Evolutionary conservation across 805 yeast species (phyloP).

Genomic region (Saccharomycopsis capsularis): DNA sequence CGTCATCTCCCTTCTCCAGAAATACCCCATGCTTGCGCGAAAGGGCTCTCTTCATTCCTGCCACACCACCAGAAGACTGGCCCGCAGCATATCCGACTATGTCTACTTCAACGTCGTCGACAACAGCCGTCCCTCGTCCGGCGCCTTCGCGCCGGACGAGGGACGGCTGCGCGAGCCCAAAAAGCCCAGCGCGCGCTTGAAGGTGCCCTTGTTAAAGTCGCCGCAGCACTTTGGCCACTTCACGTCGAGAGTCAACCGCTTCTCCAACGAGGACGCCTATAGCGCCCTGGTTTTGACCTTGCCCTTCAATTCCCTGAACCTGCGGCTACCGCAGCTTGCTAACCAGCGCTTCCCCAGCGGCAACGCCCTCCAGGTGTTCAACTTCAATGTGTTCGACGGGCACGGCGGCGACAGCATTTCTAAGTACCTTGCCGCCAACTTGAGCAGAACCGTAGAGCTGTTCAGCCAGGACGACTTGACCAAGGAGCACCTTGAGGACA

Average conservation of each 20-base stretch:
- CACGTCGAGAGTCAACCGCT: slow-evolving; percentile 66
- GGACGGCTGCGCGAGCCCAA: too few species aligned
- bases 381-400: slow-evolving; percentile 81
- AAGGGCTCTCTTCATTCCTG: too few species aligned
- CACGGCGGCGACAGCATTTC: slow-evolving; percentile 87
- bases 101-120: too few species aligned
- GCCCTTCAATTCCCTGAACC: slow-evolving; percentile 28
- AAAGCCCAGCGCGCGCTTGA: slow-evolving; percentile 17
- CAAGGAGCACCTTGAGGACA: slow-evolving; percentile 32
- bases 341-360: slow-evolving; percentile 20
- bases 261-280: slow-evolving; percentile 75
- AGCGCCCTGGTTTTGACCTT: slow-evolving; percentile 54
- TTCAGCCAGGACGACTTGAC: slow-evolving; percentile 28
- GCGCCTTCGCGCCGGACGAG: too few species aligned
- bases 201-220: slow-evolving; percentile 38
- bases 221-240: slow-evolving; percentile 76
- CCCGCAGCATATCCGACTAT: too few species aligned
- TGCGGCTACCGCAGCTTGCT: slow-evolving; percentile 24
- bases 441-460: slow-evolving; percentile 48
- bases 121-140: too few species aligned
- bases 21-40: too few species aligned
- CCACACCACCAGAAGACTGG: too few species aligned
- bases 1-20: too few species aligned
- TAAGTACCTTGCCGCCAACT: slow-evolving; percentile 45
- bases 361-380: slow-evolving; percentile 40